phyloP scores from a whole-genome alignment of 1,139 yeast species.

The Yarrowia galli region DNA sequence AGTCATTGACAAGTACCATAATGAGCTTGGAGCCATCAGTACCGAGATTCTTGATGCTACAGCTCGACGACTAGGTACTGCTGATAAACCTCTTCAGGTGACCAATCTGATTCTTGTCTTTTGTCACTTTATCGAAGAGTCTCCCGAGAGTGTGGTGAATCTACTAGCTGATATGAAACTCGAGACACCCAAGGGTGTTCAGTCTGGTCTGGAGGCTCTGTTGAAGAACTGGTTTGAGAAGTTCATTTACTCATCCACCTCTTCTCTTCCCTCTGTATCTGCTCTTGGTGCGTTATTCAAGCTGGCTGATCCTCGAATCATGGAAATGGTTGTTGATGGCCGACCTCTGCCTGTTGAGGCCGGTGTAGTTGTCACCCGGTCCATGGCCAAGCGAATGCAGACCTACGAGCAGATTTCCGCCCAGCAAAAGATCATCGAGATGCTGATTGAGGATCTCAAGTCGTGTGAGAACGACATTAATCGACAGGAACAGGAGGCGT shows the following conservation, averaged over 20 bases:
- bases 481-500: conserved; percentile 30
- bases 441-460: conserved; percentile 69
- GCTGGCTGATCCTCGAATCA: conserved; percentile 62
- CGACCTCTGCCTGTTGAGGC: conserved; percentile 71
- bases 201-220: conserved; percentile 53
- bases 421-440: conserved; percentile 72
- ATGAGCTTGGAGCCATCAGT: conserved; percentile 59
- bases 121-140: conserved; percentile 69
- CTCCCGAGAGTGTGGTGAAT: conserved; percentile 67
- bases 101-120: conserved; percentile 81
- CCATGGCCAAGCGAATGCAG: conserved; percentile 68
- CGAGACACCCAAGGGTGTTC: conserved; percentile 43
- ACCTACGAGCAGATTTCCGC: conserved; percentile 70
- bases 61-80: conserved; percentile 66
- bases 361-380: conserved; percentile 77
- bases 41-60: conserved; percentile 75
- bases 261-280: conserved; percentile 51
- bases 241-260: conserved; percentile 50
- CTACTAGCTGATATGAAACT: conserved; percentile 60
- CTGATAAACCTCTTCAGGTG: conserved; percentile 73
- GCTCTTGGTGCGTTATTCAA: conserved; percentile 74
- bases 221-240: conserved; percentile 82
- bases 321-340: conserved; percentile 70
- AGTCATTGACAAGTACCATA: conserved; percentile 65
- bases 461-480: conserved; percentile 52